Evolutionary conservation across 2,329 filamentous ascomycete genomes (phyloP).

Genomic region (Magnaporthales sp.): DNA sequence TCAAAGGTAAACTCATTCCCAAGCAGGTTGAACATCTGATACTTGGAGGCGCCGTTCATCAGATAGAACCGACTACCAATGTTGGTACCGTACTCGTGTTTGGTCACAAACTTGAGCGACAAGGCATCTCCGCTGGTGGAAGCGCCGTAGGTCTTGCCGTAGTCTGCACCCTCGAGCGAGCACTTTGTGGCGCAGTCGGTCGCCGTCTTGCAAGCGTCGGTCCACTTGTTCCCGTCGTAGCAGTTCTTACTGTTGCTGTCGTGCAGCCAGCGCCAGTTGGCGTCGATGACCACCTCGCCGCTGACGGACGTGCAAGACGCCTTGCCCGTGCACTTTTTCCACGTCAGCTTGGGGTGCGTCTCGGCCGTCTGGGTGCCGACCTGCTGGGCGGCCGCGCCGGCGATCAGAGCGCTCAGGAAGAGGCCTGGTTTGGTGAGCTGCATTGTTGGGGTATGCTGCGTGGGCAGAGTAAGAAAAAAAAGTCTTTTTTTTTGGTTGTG

Average conservation of each 20-base stretch:
- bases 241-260: conserved; percentile 35
- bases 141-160: conserved; percentile 32
- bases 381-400: conserved; percentile 26
- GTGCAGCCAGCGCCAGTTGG: conserved; percentile 43
- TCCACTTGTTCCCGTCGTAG: conserved; percentile 30
- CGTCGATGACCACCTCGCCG: conserved; percentile 33
- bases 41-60: conserved; percentile 21
- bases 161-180: conserved; percentile 30
- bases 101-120: conserved; percentile 39
- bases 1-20: conserved; percentile 58
- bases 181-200: conserved; percentile 23
- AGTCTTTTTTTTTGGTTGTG: no score
- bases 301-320: conserved; percentile 31
- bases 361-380: conserved; percentile 27
- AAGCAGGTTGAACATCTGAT: conserved; percentile 44
- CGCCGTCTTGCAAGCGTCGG: not conserved
- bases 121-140: conserved; percentile 31
- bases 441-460: not conserved
- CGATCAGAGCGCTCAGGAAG: conserved; percentile 18
- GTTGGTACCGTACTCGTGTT: conserved; percentile 28
- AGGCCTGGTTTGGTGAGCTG: conserved; percentile 4
- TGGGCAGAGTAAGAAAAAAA: not conserved
- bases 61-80: conserved; percentile 25
- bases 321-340: conserved; percentile 30
- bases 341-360: conserved; percentile 32